Base-by-base conservation (phyloP, 2,329 filamentous ascomycete genomes). In the Colletotrichum abscissum region DNA sequence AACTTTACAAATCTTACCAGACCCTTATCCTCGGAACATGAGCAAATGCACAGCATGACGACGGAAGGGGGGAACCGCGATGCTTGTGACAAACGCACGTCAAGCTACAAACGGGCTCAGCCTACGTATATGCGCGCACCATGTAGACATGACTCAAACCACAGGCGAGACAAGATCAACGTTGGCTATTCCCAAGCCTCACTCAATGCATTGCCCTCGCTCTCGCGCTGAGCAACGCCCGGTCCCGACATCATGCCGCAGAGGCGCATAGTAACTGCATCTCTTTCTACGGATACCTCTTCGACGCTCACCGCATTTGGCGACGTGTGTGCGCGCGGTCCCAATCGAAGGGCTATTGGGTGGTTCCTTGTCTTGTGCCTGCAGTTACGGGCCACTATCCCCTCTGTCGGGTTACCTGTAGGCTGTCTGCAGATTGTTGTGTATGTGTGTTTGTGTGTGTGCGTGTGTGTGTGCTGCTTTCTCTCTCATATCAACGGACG, bases 341-440 rank as follows among this genome's bases (percentile, higher is more conserved):
- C 66, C 66, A 55, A 46, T 26, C 66, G 52, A 56, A 55, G 66
- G 69, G 66, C 33, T 58, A 64, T 60, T 69, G 70, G 42, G 66
- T 49, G 66, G 66, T 62, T 62, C 30, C 55, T 26, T 16, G 24
- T 49, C n/a, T 22, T 33, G 66, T 72, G 70, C 66, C 58, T 72
- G 66, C 69, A 72, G 59, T 59, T 63, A 66, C 69, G 66, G 69
- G 66, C 60, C 69, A 46, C 58, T 57, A 58, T 69, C 65, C 69
- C 69, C 69, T 72, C 69, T 58, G 58, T 72, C 69, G 69, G 69
- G 30, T 72, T 72, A 33, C 64, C 28, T 64, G n/a, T 14, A 22
- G 33, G 33, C 33, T 35, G 11, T 12, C 33, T 72, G 57, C 57
- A 67, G 60, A 14, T 63, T 57, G 33, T 26, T 24, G 42, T 58